Conservation (phyloP, 257 asterid genomes). For the Rubia yunnanensis region DNA sequence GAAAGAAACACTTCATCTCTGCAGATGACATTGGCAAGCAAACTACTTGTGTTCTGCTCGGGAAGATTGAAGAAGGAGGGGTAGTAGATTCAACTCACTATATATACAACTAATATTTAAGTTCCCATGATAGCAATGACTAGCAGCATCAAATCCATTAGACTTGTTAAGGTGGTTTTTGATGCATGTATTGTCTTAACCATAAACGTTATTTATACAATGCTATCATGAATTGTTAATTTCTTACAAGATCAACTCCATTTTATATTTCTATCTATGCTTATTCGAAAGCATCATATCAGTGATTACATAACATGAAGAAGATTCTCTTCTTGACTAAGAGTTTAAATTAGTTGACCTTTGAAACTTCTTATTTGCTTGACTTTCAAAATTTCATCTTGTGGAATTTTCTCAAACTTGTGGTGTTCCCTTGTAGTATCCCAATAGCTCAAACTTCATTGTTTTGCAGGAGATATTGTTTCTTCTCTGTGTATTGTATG, state of each 20-base stretch:
- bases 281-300: neutral
- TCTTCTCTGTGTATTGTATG: too few relatives aligned
- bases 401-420: too few relatives aligned
- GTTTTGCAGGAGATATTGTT: too few relatives aligned
- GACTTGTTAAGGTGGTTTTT: neutral
- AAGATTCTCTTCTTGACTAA: neutral
- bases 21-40: constrained; percentile 63
- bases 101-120: neutral
- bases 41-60: constrained; percentile 46
- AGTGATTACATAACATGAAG: neutral
- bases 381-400: too few relatives aligned
- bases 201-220: too few relatives aligned
- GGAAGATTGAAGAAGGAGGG: constrained; percentile 87
- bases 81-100: constrained; percentile 94
- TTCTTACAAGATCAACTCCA: too few relatives aligned
- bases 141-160: neutral
- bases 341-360: neutral
- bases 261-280: too few relatives aligned
- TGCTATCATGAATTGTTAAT: too few relatives aligned
- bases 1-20: constrained; percentile 41
- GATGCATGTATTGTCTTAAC: neutral
- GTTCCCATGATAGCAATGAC: too few relatives aligned
- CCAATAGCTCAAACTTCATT: too few relatives aligned
- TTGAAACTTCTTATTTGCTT: too few relatives aligned
- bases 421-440: too few relatives aligned